A percentile compares a stretch with the other conserved stretches of the same genome.
phyloP scores from a whole-genome alignment of 768 basidiomycete species.

The Boletus huronensis region DNA sequence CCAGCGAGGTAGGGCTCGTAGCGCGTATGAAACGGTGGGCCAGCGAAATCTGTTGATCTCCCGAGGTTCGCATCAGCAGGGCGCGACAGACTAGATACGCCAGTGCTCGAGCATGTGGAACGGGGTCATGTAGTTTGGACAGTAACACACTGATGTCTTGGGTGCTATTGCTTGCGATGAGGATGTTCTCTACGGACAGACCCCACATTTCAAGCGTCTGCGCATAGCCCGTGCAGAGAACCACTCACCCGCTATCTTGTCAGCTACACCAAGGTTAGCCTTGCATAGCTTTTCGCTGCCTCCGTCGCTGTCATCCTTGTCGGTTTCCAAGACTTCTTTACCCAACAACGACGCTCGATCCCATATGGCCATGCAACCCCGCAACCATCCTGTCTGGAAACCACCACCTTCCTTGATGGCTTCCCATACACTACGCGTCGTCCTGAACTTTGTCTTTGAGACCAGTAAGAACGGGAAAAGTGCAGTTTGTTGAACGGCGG shows the following conservation, averaged over 20 bases:
- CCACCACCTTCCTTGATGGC: conserved; percentile 42
- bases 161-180: conserved; percentile 44
- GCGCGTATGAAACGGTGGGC: conserved; percentile 46
- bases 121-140: conserved; percentile 44
- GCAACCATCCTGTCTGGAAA: conserved; percentile 40
- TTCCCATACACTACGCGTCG: conserved; percentile 68
- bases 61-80: conserved; percentile 53
- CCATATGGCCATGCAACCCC: conserved; percentile 51
- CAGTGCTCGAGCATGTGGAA: conserved; percentile 53
- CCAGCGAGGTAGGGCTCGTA: conserved; percentile 45
- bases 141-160: conserved; percentile 50
- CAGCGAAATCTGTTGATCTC: conserved; percentile 54
- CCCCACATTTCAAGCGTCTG: neutral
- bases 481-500: conserved; percentile 45
- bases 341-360: conserved; percentile 25
- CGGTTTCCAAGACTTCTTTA: conserved; percentile 29
- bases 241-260: conserved; percentile 60
- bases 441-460: conserved; percentile 68
- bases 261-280: conserved; percentile 52
- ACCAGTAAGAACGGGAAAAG: conserved; percentile 75
- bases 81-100: conserved; percentile 62
- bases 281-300: conserved; percentile 43
- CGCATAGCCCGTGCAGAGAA: neutral
- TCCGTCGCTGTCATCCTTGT: conserved; percentile 30
- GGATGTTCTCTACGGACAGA: conserved; percentile 54